Base-by-base conservation (phyloP, 345 rosid genomes). In the Rubroshorea leprosula region DNA sequence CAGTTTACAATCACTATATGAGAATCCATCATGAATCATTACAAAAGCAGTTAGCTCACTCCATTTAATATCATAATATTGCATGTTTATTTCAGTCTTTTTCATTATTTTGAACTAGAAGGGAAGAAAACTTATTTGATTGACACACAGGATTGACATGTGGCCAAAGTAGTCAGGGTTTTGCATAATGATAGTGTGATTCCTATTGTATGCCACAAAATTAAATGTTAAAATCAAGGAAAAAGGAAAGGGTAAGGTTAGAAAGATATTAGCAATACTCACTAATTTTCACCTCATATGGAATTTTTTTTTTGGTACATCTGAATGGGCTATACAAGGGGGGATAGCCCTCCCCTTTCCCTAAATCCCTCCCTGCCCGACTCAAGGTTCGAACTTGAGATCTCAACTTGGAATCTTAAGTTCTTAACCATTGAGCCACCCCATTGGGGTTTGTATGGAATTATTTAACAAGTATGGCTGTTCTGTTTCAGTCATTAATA, bases 1-100 rank as follows among this genome's bases (percentile, higher is more conserved):
- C 96, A 27, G 97, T 94, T 64, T 94, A 87, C 82, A 94, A 94
- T 78, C 99, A 94, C 74, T 94, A 90, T 63, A 87, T 81, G 83
- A 86, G 99, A 76, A 83, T 94, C 55, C 65, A 80, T 73, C 77
- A 74, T 3, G 96, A 85, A 49, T 79, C 99, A 39, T 64, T 35
- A 43, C 80, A 78, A 62, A 87, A 80, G 71, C 81, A 87, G 95
- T 90, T 64, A 69, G 80, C 69, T 69, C 43, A 35, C 23, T 60
- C n/a, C 53, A 60, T 57, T 67, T 4, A 24, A 16, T 38, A 17
- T 14, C n/a, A n/a, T n/a, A n/a, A 45, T 57, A 9, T n/a, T 1
- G 6, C 17, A 27, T 3, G 41, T 14, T 53, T 55, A 18, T 25
- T 55, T 51, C 17, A 8, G 45, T 54, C 4, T 27, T 19, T 17